Evolutionary conservation across 345 rosid species (phyloP).

Genomic region (Clarkia xantiana): DNA sequence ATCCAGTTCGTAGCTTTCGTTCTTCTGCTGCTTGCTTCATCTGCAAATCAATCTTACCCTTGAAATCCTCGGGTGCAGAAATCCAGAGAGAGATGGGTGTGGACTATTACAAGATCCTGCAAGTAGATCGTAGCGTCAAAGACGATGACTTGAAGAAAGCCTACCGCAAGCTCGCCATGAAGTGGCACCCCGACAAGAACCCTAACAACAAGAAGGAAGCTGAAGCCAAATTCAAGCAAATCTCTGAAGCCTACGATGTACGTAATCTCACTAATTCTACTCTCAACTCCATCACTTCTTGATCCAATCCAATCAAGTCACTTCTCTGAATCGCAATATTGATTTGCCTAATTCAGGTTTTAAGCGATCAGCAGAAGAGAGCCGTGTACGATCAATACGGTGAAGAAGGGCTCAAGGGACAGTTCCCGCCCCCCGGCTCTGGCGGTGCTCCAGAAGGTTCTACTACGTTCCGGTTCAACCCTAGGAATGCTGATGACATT

Average conservation of each 20-base stretch:
- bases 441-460: conserved; percentile 31
- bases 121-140: conserved; percentile 43
- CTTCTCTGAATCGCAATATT: no score
- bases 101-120: conserved; percentile 44
- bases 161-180: conserved; percentile 74
- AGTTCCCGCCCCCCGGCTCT: conserved; percentile 53
- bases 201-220: conserved; percentile 67
- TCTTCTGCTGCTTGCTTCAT: no score
- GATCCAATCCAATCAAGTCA: no score
- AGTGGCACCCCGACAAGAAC: conserved; percentile 90
- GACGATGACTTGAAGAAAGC: conserved; percentile 79
- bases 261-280: not conserved
- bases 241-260: conserved; percentile 82
- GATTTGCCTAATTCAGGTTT: conserved; percentile 28
- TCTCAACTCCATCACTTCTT: no score
- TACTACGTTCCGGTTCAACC: conserved; percentile 52
- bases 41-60: no score
- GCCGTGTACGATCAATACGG: conserved; percentile 69
- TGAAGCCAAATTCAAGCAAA: conserved; percentile 73
- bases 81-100: conserved; percentile 21
- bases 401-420: conserved; percentile 72
- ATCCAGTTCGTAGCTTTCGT: no score
- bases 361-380: conserved; percentile 71
- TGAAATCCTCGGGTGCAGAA: no score
- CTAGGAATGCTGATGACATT: conserved; percentile 56